Evolutionary conservation across 352 stramenopile species (phyloP).

Genomic region (Pythium rishiriense): DNA sequence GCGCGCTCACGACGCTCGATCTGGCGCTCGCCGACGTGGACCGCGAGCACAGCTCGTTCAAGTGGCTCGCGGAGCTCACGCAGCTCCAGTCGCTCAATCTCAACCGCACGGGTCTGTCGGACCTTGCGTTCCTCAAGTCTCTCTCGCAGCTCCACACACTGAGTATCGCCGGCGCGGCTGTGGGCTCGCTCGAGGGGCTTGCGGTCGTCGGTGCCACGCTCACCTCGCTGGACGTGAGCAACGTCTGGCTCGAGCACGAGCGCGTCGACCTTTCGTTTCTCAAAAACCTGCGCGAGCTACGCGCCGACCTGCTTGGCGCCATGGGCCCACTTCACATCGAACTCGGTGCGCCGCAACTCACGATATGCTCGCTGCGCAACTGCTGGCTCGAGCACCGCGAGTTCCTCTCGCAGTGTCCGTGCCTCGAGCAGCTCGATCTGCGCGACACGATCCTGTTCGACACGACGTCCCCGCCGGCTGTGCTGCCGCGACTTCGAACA

Average conservation of each 20-base stretch:
- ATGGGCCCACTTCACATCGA: conserved; percentile 5
- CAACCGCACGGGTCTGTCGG: not conserved
- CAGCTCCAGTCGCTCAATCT: conserved; percentile 13
- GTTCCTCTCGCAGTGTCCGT: conserved; percentile 4
- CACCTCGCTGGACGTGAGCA: conserved; percentile 9
- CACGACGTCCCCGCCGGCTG: not conserved
- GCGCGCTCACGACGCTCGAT: conserved; percentile 3
- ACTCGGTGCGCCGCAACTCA: conserved; percentile 1
- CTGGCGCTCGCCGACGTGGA: not conserved
- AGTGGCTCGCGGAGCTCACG: conserved; percentile 4
- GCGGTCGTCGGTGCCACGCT: not conserved
- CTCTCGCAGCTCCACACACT: conserved; percentile 13
- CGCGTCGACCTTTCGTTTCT: not conserved
- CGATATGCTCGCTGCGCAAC: conserved; percentile 9
- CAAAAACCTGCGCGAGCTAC: not conserved
- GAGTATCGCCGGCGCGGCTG: not conserved
- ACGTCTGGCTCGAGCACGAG: conserved; percentile 8
- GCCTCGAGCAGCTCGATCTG: conserved; percentile 5
- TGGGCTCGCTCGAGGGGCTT: conserved; percentile 6
- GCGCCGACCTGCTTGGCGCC: not conserved
- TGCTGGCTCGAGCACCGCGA: conserved; percentile 12
- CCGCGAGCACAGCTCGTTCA: not conserved
- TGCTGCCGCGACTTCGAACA: not conserved
- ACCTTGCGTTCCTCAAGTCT: conserved; percentile 1
- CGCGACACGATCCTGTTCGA: conserved; percentile 5